Evolutionary conservation across 257 asterid species (phyloP), one percentile per base, ranked within the genome.

Genomic region (Leonotis leonurus): DNA sequence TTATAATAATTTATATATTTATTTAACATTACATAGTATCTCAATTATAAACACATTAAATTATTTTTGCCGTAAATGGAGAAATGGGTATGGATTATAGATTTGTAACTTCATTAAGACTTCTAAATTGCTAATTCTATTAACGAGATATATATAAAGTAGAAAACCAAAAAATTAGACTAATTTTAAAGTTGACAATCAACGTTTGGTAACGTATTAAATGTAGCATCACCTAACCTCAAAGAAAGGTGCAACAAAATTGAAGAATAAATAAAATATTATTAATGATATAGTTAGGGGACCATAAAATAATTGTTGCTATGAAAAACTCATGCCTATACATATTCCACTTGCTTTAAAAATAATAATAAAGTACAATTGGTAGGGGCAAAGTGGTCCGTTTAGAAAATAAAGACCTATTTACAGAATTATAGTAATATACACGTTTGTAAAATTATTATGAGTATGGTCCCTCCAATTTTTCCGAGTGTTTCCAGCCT

Each of bases 321-420:
- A 58, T 14, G 14, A 25, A 8, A 35, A 33, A 33, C 9, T 5
- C 4, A 13, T 33, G 0, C 0, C 1, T 12, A 3, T 12, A 11
- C 4, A 37, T 32, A 41, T 13, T 58, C 6, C 1, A 8, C 10
- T 13, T 4, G 12, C 32, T 8, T 7, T 40, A 6, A 18, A 43
- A 59, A 51, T 21, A 21, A 12, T 13, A 52, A 22, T 41, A 1
- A 12, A 56, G 44, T 46, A 72, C 51, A 25, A 54, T n/a, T 32
- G 3, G n/a, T n/a, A 53, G 44, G 30, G 71, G 60, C 16, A 60
- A 52, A 16, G 72, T 65, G 76, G 81, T 69, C 84, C 77, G 29
- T 7, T 3, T 11, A 0, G n/a, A 14, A 17, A 45, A 45, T 33
- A 33, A n/a, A 55, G 33, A 44, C 56, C 67, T 64, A 56, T 65